phyloP scores from a whole-genome alignment of 2,329 filamentous ascomycete species.

The Leptographium flavum region DNA sequence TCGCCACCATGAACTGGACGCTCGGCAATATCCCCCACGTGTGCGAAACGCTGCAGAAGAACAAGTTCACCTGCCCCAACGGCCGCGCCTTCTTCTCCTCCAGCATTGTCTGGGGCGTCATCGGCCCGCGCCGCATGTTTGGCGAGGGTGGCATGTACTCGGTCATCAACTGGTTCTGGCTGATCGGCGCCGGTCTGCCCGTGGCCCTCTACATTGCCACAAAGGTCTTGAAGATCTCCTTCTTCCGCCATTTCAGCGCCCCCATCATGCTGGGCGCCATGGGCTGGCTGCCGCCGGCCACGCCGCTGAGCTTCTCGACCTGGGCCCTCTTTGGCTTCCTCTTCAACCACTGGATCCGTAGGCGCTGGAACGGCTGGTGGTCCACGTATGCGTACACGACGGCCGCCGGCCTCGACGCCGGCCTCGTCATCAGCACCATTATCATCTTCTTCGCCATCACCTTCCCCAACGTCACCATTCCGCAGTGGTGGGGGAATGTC shows the following conservation, averaged over 20 bases:
- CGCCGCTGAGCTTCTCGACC: conserved; percentile 54
- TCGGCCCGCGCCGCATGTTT: conserved; percentile 58
- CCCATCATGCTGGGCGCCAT: conserved; percentile 56
- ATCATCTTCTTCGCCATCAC: conserved; percentile 57
- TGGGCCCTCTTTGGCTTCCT: conserved; percentile 54
- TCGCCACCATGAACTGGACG: conserved; percentile 52
- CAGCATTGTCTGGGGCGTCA: conserved; percentile 59
- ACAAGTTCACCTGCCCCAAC: conserved; percentile 42
- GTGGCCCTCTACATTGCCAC: conserved; percentile 49
- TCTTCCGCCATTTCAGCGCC: conserved; percentile 51
- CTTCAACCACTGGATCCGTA: conserved; percentile 55
- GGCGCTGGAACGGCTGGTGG: conserved; percentile 59
- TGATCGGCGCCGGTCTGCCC: conserved; percentile 49
- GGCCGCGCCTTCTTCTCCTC: conserved; percentile 50
- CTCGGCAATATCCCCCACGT: conserved; percentile 47
- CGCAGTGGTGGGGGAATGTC: conserved; percentile 49
- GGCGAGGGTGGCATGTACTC: conserved; percentile 47
- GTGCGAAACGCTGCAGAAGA: conserved; percentile 37
- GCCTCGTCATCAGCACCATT: conserved; percentile 50
- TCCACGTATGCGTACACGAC: conserved; percentile 65
- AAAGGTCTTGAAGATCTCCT: conserved; percentile 43
- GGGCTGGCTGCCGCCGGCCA: conserved; percentile 52
- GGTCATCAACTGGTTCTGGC: conserved; percentile 55
- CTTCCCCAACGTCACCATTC: conserved; percentile 38
- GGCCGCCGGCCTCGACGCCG: conserved; percentile 56